phyloP scores from a whole-genome alignment of 2,329 filamentous ascomycete species.

The Acrodontium crateriforme region DNA sequence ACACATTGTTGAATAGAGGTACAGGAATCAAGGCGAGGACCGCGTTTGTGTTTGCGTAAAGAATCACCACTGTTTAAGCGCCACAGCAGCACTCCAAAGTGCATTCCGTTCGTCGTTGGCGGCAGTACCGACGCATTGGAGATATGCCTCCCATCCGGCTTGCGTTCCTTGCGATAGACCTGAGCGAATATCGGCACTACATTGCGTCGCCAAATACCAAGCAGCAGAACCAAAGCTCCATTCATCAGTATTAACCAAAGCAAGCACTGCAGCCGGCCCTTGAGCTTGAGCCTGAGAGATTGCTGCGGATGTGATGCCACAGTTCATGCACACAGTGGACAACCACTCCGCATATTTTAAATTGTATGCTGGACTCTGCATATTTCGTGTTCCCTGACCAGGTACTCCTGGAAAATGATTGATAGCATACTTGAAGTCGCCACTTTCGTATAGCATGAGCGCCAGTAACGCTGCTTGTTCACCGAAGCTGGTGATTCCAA shows the following conservation, averaged over 20 bases:
- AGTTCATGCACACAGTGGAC: slow-evolving; percentile 14
- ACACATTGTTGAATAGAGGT: no score
- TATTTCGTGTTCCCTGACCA: slow-evolving; percentile 60
- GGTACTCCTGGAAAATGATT: slow-evolving; percentile 48
- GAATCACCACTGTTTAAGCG: slow-evolving; percentile 15
- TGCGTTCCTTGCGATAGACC: slow-evolving; percentile 34
- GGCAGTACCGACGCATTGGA: slow-evolving; percentile 41
- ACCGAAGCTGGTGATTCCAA: slow-evolving; percentile 39
- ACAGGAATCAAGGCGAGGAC: no score
- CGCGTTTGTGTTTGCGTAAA: no score
- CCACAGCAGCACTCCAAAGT: slow-evolving; percentile 37
- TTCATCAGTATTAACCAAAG: slow-evolving; percentile 35
- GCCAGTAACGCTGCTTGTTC: slow-evolving; percentile 58
- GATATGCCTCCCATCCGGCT: slow-evolving; percentile 39
- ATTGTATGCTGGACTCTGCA: slow-evolving; percentile 46
- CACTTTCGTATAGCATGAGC: slow-evolving; percentile 59
- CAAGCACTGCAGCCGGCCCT: slow-evolving; percentile 33
- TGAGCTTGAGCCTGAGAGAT: slow-evolving; percentile 19
- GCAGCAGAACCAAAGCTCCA: slow-evolving; percentile 45
- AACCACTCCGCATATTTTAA: slow-evolving; percentile 40
- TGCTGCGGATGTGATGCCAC: slow-evolving; percentile 14
- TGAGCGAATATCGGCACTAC: slow-evolving; percentile 28
- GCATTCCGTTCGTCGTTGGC: slow-evolving; percentile 31
- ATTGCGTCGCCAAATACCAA: slow-evolving; percentile 48
- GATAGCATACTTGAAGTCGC: slow-evolving; percentile 55